Evolutionary conservation across 768 basidiomycete species (phyloP), one percentile per base, ranked within the genome.

Genomic region (Antrodiella citrinella): DNA sequence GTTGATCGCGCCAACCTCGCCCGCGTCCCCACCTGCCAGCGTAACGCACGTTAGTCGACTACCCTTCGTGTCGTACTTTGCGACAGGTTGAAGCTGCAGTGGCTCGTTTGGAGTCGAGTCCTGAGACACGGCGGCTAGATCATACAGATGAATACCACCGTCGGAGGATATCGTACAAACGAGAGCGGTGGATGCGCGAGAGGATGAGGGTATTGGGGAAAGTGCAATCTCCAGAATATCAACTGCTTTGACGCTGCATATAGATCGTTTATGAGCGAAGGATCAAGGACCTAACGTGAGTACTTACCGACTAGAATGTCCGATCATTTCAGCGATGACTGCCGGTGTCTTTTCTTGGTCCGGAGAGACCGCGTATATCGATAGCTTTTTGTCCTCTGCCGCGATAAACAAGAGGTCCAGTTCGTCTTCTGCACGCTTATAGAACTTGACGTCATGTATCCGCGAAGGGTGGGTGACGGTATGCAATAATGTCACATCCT

Each of bases 341-440:
- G 60, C 71, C 1, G 87, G 86, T 2, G 69, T 48, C 4, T 59
- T 62, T 5, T 72, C 65, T 2, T 65, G 63, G 49, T 81, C 74
- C 12, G 68, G 60, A 3, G 73, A 71, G 24, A 89, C 54, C 44
- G 77, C 74, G 67, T 94, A 97, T 9, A 93, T 69, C 1, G 91
- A 78, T 2, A 91, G 71, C 59, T 88, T 88, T 57, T 86, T 91
- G 63, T 97, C 92, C 67, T 99, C 96, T 4, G 86, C 92, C 2
- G 81, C 88, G 4, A 83, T 89, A 46, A 95, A 72, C 4, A 97
- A 69, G 25, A 94, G 63, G 58, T 93, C 86, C 39, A 77, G 78
- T 0, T 69, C 65, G 2, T 75, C 77, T 21, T 69, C 67, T 0
- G 78, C 73, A 43, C 81, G 76, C 55, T 74, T 73, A 61, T 77